phyloP scores from a whole-genome alignment of 345 rosid genomes.

The Syzygium jambos region DNA sequence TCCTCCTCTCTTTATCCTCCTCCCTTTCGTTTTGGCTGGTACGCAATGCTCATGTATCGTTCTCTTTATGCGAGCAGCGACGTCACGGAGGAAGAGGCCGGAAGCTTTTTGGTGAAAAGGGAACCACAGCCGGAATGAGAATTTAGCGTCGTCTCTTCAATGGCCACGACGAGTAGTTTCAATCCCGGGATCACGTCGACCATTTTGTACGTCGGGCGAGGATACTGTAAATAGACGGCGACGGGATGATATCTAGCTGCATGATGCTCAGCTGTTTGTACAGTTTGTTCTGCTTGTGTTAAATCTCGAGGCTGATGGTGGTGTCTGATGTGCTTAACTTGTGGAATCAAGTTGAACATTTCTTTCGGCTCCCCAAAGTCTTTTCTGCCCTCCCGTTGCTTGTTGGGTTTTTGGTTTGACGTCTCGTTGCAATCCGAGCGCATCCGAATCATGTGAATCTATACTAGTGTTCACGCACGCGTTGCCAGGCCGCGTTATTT shows the following conservation, averaged over 20 bases:
- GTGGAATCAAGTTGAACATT: background rate
- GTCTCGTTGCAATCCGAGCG: background rate
- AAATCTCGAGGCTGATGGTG: background rate
- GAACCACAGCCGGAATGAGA: conserved; percentile 20
- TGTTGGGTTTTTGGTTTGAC: background rate
- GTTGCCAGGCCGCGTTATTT: fast-evolving
- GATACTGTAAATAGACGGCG: background rate
- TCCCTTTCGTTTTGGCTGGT: background rate
- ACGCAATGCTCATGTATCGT: background rate
- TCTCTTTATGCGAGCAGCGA: conserved; percentile 34
- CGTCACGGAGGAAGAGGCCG: conserved; percentile 53
- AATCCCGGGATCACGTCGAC: background rate
- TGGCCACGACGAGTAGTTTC: background rate
- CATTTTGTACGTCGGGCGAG: background rate
- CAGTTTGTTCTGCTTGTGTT: background rate
- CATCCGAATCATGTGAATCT: fast-evolving
- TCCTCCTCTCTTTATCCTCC: background rate
- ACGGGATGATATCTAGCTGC: background rate
- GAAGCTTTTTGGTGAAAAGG: conserved; percentile 26
- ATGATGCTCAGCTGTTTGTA: background rate
- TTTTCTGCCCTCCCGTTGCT: background rate
- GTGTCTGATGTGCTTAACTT: background rate
- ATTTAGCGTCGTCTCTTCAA: background rate
- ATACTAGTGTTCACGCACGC: background rate
- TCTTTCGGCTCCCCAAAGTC: background rate